Conservation (phyloP, 2,329 filamentous ascomycete species). For the Cladosporium phlei region DNA sequence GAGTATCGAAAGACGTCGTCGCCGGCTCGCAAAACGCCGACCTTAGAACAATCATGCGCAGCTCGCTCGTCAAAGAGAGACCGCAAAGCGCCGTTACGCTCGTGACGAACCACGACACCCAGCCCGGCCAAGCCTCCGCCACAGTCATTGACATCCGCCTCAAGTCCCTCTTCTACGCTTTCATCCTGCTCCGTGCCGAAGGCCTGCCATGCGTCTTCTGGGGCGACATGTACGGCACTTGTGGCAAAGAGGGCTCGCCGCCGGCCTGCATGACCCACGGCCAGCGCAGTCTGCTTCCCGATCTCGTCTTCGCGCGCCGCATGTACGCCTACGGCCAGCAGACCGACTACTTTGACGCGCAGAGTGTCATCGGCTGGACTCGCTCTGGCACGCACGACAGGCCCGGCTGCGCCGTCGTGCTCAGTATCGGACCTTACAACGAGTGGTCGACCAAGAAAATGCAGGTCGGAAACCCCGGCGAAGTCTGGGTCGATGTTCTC, state of each 20-base stretch:
- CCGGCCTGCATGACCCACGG: conserved; percentile 35
- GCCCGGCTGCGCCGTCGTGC: conserved; percentile 30
- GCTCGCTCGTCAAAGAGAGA: conserved; percentile 19
- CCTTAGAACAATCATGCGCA: conserved; percentile 43
- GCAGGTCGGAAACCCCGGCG: conserved; percentile 56
- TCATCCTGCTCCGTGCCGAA: conserved; percentile 62
- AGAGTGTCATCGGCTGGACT: conserved; percentile 60
- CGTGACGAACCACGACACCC: conserved; percentile 68
- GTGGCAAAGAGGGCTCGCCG: conserved; percentile 45
- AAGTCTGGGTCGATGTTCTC: conserved; percentile 60
- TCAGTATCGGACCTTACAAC: conserved; percentile 25
- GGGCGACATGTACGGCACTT: conserved; percentile 63
- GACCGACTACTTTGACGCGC: conserved; percentile 57
- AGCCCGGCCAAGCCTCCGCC: conserved; percentile 59
- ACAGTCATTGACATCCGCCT: conserved; percentile 62
- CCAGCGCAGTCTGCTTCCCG: conserved; percentile 41
- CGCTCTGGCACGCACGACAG: conserved; percentile 44
- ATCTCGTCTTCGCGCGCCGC: conserved; percentile 58
- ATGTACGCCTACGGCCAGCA: conserved; percentile 64
- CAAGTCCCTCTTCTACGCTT: conserved; percentile 65
- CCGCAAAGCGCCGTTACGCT: conserved; percentile 47
- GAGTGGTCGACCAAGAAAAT: conserved; percentile 46
- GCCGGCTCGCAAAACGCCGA: conserved; percentile 49
- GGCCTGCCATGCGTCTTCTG: conserved; percentile 67
- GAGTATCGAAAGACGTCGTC: conserved; percentile 46